Percentiles rank a stretch among this genome's conserved stretches.
Conservation (phyloP, 176 grass and related monocot genomes). For the Avena eriantha region DNA sequence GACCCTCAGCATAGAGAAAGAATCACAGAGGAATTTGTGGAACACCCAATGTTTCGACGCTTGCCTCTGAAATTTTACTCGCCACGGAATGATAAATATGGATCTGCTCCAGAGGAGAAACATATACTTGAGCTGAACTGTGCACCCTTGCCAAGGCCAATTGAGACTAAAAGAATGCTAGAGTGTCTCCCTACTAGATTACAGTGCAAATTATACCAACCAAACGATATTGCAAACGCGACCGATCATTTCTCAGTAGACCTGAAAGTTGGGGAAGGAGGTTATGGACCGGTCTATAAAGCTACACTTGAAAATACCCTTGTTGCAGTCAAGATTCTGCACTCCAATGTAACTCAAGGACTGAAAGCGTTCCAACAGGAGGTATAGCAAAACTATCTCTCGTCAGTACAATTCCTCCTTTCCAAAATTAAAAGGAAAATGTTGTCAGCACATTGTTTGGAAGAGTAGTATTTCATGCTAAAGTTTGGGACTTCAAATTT, state of each 20-base stretch:
- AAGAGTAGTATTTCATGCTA: neutral
- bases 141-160: slow-evolving; percentile 45
- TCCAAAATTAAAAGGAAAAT: neutral
- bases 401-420: slow-evolving; percentile 17
- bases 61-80: slow-evolving; percentile 49
- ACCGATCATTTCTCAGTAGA: slow-evolving; percentile 58
- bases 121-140: slow-evolving; percentile 40
- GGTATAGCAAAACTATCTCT: slow-evolving; percentile 54
- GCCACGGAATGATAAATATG: slow-evolving; percentile 37
- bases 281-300: slow-evolving; percentile 89
- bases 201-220: slow-evolving; percentile 54
- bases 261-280: slow-evolving; percentile 81
- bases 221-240: slow-evolving; percentile 57
- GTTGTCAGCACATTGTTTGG: neutral
- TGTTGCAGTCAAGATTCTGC: slow-evolving; percentile 78
- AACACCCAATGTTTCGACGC: slow-evolving; percentile 37
- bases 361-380: slow-evolving; percentile 88
- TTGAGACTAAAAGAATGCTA: slow-evolving; percentile 58
- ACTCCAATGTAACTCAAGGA: slow-evolving; percentile 73
- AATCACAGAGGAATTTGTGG: slow-evolving; percentile 35
- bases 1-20: slow-evolving; percentile 38
- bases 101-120: slow-evolving; percentile 24
- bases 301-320: slow-evolving; percentile 63
- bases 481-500: slow-evolving; percentile 5
- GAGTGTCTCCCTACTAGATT: slow-evolving; percentile 74